Evolutionary conservation across 495 filamentous ascomycete genomes (phyloP), one percentile per base, ranked within the genome.

Genomic region (Daldinia caldariorum): DNA sequence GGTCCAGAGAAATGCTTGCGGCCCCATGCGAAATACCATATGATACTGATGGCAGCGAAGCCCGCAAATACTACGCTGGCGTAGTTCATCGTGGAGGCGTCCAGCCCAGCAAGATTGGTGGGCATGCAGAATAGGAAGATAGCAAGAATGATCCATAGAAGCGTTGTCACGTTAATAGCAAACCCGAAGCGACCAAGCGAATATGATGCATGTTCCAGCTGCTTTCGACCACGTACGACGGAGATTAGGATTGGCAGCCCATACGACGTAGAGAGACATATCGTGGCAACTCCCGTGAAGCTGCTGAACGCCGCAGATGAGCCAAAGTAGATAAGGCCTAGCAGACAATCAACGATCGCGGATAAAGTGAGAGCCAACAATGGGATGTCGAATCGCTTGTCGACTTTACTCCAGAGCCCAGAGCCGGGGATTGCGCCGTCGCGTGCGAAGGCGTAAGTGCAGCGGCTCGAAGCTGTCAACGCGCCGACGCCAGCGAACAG

Each of bases 21-120:
- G 13, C 89, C 90, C 77, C 89, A 88, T 1, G 83, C 81, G 57
- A 89, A 83, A 80, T 93, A 92, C 89, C 90, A 92, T 0, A 83
- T 69, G 12, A 71, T 69, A 55, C 77, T 84, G 35, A 87, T 75
- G 0, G 81, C 77, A 34, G 88, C 85, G 61, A 90, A 89, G 0
- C 88, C 87, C 5, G 86, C 83, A 74, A 91, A 90, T 4, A 87
- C 87, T 0, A 88, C 87, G 8, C 83, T 83, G 0, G 87, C 88
- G 66, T 90, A 90, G 66, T 88, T 87, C 67, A 90, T 78, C 13
- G 83, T 87, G 56, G 85, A 81, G 38, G 78, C 81, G 22, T 79
- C 81, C 2, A 90, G 85, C 7, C 63, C 70, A 2, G 88, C 85
- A 55, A 89, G 83, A 16, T 80, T 77, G 1, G 82, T 81, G 3